These are phyloP conservation scores for Kwoniella mangroviensis DNA, from an alignment of 768 basidiomycete species.

Conservation along the genomic window DNA sequence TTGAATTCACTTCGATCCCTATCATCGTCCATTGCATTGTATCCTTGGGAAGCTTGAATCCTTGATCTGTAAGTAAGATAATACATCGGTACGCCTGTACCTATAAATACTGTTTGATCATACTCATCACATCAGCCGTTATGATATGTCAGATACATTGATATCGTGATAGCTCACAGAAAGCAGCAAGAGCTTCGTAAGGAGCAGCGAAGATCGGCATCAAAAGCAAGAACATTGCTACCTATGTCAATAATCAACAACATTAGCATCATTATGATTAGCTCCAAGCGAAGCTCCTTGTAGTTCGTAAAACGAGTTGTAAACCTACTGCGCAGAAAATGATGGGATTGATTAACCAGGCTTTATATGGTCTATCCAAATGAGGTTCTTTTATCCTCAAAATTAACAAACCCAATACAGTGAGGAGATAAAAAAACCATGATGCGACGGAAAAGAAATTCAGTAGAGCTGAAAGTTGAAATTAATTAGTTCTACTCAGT, in stretches of 20 bases:
- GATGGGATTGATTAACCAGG: slow-evolving; percentile 88
- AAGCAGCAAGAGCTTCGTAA: slow-evolving; percentile 79
- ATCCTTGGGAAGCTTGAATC: slow-evolving; percentile 14
- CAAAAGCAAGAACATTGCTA: slow-evolving; percentile 84
- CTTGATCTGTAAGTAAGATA: slow-evolving; percentile 49
- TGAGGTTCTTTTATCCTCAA: slow-evolving; percentile 87
- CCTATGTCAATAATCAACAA: slow-evolving; percentile 59
- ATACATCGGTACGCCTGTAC: slow-evolving; percentile 52
- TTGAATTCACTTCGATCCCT: slow-evolving; percentile 19
- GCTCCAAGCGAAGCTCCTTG: too few species aligned
- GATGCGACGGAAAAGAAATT: slow-evolving; percentile 68
- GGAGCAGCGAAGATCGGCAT: slow-evolving; percentile 97
- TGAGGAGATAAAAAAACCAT: slow-evolving; percentile 60
- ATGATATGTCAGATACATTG: not conserved
- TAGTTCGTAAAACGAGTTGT: not conserved
- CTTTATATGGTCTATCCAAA: slow-evolving; percentile 87
- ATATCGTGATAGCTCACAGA: slow-evolving; percentile 64
- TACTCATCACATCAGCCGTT: not conserved
- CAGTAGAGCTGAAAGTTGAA: slow-evolving; percentile 63
- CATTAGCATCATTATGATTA: not conserved
- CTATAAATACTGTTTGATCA: slow-evolving; percentile 46
- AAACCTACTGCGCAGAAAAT: slow-evolving; percentile 78
- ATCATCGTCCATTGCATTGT: not conserved
- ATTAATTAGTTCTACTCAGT: not conserved
- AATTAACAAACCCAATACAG: slow-evolving; percentile 75